phyloP scores from a whole-genome alignment of 176 grass and related monocot genomes.

The Secale cereale region DNA sequence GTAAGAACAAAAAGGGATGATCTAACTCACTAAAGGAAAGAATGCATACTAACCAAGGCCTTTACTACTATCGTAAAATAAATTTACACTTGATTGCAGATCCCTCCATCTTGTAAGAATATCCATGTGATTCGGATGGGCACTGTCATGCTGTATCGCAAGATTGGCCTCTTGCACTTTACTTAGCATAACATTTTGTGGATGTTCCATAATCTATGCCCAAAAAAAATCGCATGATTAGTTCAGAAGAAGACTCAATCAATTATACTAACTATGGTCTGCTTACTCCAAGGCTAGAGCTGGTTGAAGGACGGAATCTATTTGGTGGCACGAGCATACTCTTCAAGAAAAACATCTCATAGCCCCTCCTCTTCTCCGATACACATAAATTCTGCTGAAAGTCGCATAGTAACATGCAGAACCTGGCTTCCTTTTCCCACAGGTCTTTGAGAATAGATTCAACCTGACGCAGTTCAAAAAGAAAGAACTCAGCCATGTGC shows the following conservation, averaged over 20 bases:
- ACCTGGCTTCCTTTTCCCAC: conserved; percentile 70
- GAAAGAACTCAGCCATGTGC: neutral
- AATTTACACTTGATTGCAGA: conserved; percentile 71
- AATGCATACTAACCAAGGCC: conserved; percentile 49
- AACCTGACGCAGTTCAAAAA: conserved; percentile 50
- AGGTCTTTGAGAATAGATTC: conserved; percentile 72
- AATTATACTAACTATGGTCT: neutral
- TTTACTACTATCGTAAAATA: conserved; percentile 81
- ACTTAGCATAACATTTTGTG: conserved; percentile 78
- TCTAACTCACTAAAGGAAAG: conserved; percentile 21
- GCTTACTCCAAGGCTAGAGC: conserved; percentile 61
- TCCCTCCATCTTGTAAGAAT: conserved; percentile 85
- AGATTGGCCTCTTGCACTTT: conserved; percentile 79
- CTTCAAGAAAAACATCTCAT: conserved; percentile 89
- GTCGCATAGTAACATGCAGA: conserved; percentile 75
- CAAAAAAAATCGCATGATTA: conserved; percentile 17
- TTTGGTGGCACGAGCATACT: conserved; percentile 78
- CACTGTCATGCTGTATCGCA: conserved; percentile 32
- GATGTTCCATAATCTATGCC: conserved; percentile 79
- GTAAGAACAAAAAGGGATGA: neutral
- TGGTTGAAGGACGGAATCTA: conserved; percentile 73
- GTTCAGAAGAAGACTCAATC: conserved; percentile 10
- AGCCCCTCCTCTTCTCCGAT: conserved; percentile 50
- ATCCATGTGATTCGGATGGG: conserved; percentile 42
- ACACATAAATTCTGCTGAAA: conserved; percentile 65